phyloP scores from a whole-genome alignment of 2,329 filamentous ascomycete species.

The Trichophyton simii region DNA sequence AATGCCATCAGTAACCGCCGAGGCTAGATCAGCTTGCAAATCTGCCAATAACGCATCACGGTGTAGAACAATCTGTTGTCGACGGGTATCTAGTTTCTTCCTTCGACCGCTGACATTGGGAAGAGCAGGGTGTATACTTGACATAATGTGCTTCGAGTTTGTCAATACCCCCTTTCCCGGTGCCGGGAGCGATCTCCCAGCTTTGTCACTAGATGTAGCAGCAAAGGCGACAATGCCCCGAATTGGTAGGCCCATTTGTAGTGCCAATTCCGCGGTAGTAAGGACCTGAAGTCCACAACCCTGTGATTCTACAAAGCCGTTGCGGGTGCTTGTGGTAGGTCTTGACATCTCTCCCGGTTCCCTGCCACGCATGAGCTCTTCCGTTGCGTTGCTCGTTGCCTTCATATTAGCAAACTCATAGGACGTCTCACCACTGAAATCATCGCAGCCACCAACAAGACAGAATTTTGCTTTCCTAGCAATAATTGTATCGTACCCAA shows the following conservation, averaged over 20 bases:
- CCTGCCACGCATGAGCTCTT: constrained; percentile 20
- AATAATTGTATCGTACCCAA: constrained; percentile 23
- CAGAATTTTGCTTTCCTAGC: constrained; percentile 21
- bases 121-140: constrained; percentile 14
- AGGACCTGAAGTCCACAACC: constrained; percentile 29
- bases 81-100: constrained; percentile 15
- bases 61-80: constrained; percentile 10
- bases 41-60: not conserved
- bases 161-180: constrained; percentile 29
- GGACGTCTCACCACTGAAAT: constrained; percentile 25
- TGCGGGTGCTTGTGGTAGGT: constrained; percentile 22
- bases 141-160: constrained; percentile 13
- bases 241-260: constrained; percentile 16
- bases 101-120: constrained; percentile 20
- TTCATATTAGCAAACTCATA: constrained; percentile 27
- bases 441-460: constrained; percentile 27
- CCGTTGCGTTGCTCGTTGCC: constrained; percentile 24
- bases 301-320: constrained; percentile 28
- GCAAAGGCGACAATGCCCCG: constrained; percentile 23
- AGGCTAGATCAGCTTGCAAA: not conserved
- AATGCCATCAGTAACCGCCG: not conserved
- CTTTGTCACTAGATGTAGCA: constrained; percentile 24
- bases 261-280: constrained; percentile 22
- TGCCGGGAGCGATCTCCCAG: constrained; percentile 28
- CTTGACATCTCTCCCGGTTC: constrained; percentile 26